Conservation (phyloP, 768 basidiomycete species). For the Leccinum uliginosum region DNA sequence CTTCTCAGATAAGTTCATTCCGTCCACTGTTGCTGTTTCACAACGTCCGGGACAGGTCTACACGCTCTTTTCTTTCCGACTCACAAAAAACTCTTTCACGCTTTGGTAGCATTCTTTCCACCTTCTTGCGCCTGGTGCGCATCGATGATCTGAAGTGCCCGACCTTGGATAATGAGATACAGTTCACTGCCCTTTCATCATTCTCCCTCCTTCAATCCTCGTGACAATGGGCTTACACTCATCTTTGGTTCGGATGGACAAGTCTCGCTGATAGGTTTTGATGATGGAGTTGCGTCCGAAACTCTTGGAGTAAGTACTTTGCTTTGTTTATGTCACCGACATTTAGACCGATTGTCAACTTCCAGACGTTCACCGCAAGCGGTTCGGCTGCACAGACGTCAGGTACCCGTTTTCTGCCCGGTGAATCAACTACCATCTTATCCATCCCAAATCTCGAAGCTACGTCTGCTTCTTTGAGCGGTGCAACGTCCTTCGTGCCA, state of each 20-base stretch:
- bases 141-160: slow-evolving; percentile 17
- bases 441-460: slow-evolving; percentile 18
- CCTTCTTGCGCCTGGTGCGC: slow-evolving; percentile 29
- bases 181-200: slow-evolving; percentile 7
- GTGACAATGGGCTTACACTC: slow-evolving; percentile 21
- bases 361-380: slow-evolving; percentile 8
- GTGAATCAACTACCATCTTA: slow-evolving; percentile 3
- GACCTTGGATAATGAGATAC: slow-evolving; percentile 18
- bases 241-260: slow-evolving; percentile 27
- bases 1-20: background rate
- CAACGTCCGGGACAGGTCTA: background rate
- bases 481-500: background rate
- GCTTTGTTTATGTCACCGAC: slow-evolving; percentile 1
- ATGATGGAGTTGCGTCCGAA: slow-evolving; percentile 1
- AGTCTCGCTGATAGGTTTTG: slow-evolving; percentile 24
- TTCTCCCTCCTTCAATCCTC: slow-evolving; percentile 11
- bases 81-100: slow-evolving; percentile 1
- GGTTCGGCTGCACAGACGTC: background rate
- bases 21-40: background rate
- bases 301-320: background rate
- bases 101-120: slow-evolving; percentile 14
- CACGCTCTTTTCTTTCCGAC: background rate
- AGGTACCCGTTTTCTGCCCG: slow-evolving; percentile 1
- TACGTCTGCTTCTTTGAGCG: slow-evolving; percentile 10
- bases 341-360: background rate